These are phyloP conservation scores for Trichoderma sp. DNA, from an alignment of 2,329 filamentous ascomycete genomes.

Conservation along the genomic window DNA sequence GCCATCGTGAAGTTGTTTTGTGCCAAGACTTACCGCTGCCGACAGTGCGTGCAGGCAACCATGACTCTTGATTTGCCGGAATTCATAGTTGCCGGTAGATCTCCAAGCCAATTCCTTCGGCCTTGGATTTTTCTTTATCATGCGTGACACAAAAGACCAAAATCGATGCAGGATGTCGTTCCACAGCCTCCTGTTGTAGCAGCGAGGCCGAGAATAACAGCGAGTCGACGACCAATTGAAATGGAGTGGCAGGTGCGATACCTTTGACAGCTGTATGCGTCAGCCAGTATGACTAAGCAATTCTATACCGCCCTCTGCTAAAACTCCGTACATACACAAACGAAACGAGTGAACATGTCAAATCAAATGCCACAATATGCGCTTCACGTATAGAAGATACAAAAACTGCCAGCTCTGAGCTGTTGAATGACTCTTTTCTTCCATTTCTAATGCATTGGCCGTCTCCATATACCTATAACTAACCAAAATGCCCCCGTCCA, in stretches of 20 bases:
- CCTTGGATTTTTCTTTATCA: no score
- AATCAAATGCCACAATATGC: background rate
- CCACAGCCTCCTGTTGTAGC: background rate
- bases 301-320: background rate
- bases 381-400: background rate
- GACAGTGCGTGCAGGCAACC: conserved; percentile 21
- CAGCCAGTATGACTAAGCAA: background rate
- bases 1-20: background rate
- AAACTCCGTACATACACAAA: no score
- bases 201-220: background rate
- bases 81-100: background rate
- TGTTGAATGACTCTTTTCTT: background rate
- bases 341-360: background rate
- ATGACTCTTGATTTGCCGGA: background rate
- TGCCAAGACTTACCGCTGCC: conserved; percentile 18
- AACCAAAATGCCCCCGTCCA: background rate
- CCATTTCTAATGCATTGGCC: background rate
- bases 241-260: background rate
- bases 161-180: background rate
- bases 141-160: background rate
- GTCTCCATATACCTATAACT: background rate
- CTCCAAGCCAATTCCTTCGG: background rate
- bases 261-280: no score
- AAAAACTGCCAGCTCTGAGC: background rate
- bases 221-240: background rate